Percentiles rank a stretch among this genome's conserved stretches.
Conservation (phyloP, 495 filamentous ascomycete species). For the Darksidea phi region DNA sequence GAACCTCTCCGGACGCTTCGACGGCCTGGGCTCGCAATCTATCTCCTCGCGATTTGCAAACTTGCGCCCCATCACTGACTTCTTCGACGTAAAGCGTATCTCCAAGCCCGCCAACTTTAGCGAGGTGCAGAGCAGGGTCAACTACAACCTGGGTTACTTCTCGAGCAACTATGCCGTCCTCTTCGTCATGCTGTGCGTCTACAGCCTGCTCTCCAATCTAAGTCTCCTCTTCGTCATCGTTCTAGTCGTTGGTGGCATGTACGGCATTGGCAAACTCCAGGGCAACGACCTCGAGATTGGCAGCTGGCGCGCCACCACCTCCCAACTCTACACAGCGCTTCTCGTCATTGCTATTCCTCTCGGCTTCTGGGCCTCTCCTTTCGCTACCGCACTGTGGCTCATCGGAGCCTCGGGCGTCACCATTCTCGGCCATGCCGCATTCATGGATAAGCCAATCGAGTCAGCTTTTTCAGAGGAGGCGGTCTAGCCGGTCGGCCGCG, state of each 20-base stretch:
- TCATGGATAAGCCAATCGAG: conserved; percentile 99
- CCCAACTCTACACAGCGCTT: conserved; percentile 89
- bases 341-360: conserved; percentile 78
- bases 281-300: conserved; percentile 87
- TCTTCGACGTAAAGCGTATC: conserved; percentile 90
- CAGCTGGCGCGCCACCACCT: conserved; percentile 76
- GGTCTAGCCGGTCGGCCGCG: conserved; percentile 99
- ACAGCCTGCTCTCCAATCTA: conserved; percentile 83
- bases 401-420: conserved; percentile 89
- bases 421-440: conserved; percentile 89
- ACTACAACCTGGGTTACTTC: conserved; percentile 96
- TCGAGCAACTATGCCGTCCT: conserved; percentile 96
- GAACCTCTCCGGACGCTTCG: conserved; percentile 74
- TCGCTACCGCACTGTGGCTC: conserved; percentile 84
- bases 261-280: conserved; percentile 80
- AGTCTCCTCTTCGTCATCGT: conserved; percentile 86
- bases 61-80: conserved; percentile 86
- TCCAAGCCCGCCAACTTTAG: conserved; percentile 89
- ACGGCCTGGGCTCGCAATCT: conserved; percentile 72
- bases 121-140: conserved; percentile 89
- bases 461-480: conserved; percentile 99
- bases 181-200: conserved; percentile 92
- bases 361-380: conserved; percentile 75
- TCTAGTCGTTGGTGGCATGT: conserved; percentile 80
- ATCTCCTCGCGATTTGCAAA: conserved; percentile 84